Conservation (phyloP, 495 filamentous ascomycete genomes). For the Jackrogersella minutella region DNA sequence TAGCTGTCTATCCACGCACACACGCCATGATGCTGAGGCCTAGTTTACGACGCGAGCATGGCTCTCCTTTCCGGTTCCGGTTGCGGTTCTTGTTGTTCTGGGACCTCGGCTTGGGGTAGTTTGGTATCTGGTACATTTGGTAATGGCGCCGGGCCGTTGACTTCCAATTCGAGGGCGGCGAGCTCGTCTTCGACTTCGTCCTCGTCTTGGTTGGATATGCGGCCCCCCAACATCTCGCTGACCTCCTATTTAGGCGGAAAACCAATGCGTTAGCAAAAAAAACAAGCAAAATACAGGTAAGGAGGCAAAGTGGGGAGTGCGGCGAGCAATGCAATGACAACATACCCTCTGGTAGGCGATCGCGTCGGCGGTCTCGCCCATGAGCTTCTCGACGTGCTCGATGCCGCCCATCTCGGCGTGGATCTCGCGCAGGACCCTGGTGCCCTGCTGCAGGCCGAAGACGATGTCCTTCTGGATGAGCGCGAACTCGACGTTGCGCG, state of each 20-base stretch:
- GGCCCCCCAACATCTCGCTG: conserved; percentile 85
- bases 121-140: conserved; percentile 67
- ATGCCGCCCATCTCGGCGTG: conserved; percentile 95
- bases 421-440: conserved; percentile 85
- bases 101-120: conserved; percentile 37
- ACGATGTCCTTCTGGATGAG: conserved; percentile 82
- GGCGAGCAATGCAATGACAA: neutral
- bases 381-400: conserved; percentile 88
- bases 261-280: too few relatives aligned
- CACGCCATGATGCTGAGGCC: neutral
- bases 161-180: conserved; percentile 76
- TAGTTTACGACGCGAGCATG: conserved; percentile 56
- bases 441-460: conserved; percentile 92
- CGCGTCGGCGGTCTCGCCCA: conserved; percentile 90
- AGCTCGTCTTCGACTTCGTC: conserved; percentile 98
- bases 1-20: neutral
- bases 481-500: conserved; percentile 85
- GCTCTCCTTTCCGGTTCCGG: conserved; percentile 48
- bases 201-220: conserved; percentile 90
- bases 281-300: too few relatives aligned
- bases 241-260: conserved; percentile 78
- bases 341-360: conserved; percentile 84
- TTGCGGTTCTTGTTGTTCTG: conserved; percentile 40
- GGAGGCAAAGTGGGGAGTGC: neutral
- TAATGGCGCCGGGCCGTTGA: conserved; percentile 56